Evolutionary conservation across 495 filamentous ascomycete genomes (phyloP).

Genomic region (Daldinia caldariorum): DNA sequence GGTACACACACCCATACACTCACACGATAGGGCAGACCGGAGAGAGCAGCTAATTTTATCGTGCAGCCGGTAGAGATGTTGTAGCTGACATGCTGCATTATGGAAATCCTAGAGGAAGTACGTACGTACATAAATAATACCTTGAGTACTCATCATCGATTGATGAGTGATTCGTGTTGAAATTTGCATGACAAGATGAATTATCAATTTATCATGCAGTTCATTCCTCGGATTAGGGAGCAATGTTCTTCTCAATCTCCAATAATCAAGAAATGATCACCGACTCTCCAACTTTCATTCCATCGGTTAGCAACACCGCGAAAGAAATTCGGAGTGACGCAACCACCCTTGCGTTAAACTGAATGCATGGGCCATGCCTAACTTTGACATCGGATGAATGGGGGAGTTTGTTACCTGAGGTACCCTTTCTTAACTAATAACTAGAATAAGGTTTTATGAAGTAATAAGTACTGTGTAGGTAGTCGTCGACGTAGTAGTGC

Average conservation of each 20-base stretch:
- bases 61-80: conserved; percentile 28
- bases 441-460: background rate
- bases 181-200: conserved; percentile 17
- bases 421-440: background rate
- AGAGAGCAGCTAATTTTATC: conserved; percentile 31
- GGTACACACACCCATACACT: background rate
- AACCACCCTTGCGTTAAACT: background rate
- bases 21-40: conserved; percentile 16
- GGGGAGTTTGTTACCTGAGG: conserved; percentile 12
- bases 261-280: background rate
- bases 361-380: conserved; percentile 4
- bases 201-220: conserved; percentile 25
- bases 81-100: conserved; percentile 23
- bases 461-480: too few relatives aligned
- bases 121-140: too few relatives aligned
- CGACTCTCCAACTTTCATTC: background rate
- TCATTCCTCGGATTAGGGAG: conserved; percentile 3
- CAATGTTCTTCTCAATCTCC: background rate
- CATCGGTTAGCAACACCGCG: background rate
- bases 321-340: conserved; percentile 14
- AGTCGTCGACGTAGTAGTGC: background rate
- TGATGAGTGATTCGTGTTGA: background rate
- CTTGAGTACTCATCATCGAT: conserved; percentile 16
- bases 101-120: conserved; percentile 19
- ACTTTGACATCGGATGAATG: conserved; percentile 10